A percentile compares a stretch with the other conserved stretches of the same genome.
Conservation (phyloP, 2,329 filamentous ascomycete genomes). For the Fusarium burgessii region DNA sequence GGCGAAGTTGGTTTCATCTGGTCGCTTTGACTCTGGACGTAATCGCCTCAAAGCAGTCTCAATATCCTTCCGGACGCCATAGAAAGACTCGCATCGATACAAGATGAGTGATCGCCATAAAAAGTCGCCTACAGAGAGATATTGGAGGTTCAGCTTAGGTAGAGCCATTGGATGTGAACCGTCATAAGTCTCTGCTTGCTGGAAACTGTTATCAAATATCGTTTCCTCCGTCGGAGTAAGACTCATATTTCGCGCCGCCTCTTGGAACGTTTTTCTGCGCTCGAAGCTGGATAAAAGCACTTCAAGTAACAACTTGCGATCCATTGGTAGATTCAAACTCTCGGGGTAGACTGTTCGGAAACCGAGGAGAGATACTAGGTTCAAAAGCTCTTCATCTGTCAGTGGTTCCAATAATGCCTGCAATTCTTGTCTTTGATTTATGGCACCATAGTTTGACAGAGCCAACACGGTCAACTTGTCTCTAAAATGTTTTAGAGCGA, state of each 20-base stretch:
- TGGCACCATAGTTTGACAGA: constrained; percentile 90
- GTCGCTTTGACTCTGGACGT: constrained; percentile 73
- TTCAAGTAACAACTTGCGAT: constrained; percentile 76
- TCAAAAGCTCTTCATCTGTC: constrained; percentile 77
- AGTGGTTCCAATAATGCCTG: constrained; percentile 79
- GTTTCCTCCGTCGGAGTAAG: constrained; percentile 86
- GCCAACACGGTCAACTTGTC: constrained; percentile 92
- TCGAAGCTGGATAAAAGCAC: constrained; percentile 81
- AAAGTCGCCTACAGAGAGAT: constrained; percentile 94
- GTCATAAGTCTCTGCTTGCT: constrained; percentile 88
- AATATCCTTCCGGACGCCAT: constrained; percentile 91
- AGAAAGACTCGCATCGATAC: constrained; percentile 92
- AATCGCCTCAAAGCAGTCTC: constrained; percentile 84
- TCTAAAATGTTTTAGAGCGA: constrained; percentile 84
- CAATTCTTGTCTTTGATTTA: constrained; percentile 84
- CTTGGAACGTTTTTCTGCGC: constrained; percentile 83
- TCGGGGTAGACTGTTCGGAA: constrained; percentile 86
- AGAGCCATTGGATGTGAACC: constrained; percentile 88
- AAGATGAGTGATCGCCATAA: constrained; percentile 94
- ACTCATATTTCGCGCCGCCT: constrained; percentile 75
- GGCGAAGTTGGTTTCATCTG: constrained; percentile 78
- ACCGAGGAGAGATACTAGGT: constrained; percentile 78
- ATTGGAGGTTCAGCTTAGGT: constrained; percentile 95
- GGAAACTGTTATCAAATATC: constrained; percentile 82
- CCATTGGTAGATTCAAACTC: constrained; percentile 70